Evolutionary conservation across 1,284 basidiomycete genomes (phyloP).

Genomic region (Xanthoconium separans): DNA sequence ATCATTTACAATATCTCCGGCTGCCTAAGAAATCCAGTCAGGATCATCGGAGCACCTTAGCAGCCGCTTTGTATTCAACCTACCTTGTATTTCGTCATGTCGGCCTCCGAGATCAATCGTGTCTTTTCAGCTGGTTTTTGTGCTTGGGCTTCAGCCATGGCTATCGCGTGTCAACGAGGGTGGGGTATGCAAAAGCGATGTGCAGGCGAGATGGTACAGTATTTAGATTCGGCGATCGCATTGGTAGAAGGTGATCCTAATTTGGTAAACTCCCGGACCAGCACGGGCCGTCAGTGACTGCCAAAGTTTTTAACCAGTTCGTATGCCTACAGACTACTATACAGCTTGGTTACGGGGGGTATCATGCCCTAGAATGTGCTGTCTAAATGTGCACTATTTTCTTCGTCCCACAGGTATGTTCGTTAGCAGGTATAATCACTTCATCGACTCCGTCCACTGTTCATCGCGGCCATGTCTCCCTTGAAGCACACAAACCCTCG

Average conservation of each 20-base stretch:
- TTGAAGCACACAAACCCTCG: slow-evolving; percentile 45
- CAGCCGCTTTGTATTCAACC: slow-evolving; percentile 9
- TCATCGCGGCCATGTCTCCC: slow-evolving; percentile 3
- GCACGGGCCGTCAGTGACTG: not conserved
- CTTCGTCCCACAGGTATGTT: slow-evolving; percentile 17
- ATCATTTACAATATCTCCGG: slow-evolving; percentile 86
- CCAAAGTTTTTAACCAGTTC: not conserved
- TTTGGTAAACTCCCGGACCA: slow-evolving; percentile 22
- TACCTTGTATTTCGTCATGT: slow-evolving; percentile 84
- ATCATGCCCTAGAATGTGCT: slow-evolving; percentile 21
- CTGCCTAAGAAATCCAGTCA: slow-evolving; percentile 50
- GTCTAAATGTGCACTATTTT: slow-evolving; percentile 20
- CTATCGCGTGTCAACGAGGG: slow-evolving; percentile 9
- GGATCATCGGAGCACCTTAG: not conserved
- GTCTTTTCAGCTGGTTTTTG: slow-evolving; percentile 45
- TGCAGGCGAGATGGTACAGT: slow-evolving; percentile 3
- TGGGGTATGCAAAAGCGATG: slow-evolving; percentile 8
- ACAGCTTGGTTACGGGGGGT: slow-evolving; percentile 25
- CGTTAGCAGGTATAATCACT: slow-evolving; percentile 16
- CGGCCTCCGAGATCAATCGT: slow-evolving; percentile 60
- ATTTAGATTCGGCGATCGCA: slow-evolving; percentile 2
- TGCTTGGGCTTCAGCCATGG: slow-evolving; percentile 56
- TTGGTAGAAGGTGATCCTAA: slow-evolving; percentile 17
- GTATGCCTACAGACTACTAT: slow-evolving; percentile 24
- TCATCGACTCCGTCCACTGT: slow-evolving; percentile 4